These are phyloP conservation scores for Berberis vulgaris DNA, from an alignment of 164 flowering plant species.

Conservation along the genomic window DNA sequence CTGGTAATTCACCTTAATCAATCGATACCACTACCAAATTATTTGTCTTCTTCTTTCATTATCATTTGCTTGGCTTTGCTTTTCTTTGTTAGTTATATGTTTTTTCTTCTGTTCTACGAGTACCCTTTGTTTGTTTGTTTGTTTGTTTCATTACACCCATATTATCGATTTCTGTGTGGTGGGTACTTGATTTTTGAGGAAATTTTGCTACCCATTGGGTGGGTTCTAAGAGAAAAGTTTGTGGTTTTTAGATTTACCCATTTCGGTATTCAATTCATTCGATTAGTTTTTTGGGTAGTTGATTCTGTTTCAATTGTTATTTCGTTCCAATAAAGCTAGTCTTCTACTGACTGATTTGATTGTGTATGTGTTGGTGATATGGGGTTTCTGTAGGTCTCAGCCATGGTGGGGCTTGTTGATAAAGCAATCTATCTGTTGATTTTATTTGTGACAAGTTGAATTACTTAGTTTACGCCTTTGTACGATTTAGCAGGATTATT, in stretches of 20 bases:
- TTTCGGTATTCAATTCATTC: no score
- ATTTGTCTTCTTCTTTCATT: no score
- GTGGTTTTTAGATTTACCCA: neutral
- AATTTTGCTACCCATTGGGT: neutral
- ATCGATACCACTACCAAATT: no score
- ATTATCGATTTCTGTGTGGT: neutral
- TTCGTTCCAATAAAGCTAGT: neutral
- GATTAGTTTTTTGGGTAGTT: no score
- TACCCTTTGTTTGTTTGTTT: no score
- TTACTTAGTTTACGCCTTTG: no score
- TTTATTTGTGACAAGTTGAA: no score
- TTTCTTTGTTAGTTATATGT: no score
- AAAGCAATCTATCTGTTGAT: neutral
- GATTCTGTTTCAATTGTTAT: neutral
- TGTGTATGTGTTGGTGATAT: neutral
- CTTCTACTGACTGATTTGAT: neutral
- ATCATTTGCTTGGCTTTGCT: no score
- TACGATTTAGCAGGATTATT: no score
- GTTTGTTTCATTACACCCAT: no score
- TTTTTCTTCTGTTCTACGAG: neutral
- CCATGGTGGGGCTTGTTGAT: neutral
- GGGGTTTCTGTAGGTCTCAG: no score
- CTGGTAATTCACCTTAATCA: constrained; percentile 15
- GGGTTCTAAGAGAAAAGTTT: neutral
- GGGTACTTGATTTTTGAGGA: neutral